Percentiles rank a stretch among this genome's conserved stretches.
Conservation (phyloP, 2,329 filamentous ascomycete species). For the Chaetomiaceae sp. region DNA sequence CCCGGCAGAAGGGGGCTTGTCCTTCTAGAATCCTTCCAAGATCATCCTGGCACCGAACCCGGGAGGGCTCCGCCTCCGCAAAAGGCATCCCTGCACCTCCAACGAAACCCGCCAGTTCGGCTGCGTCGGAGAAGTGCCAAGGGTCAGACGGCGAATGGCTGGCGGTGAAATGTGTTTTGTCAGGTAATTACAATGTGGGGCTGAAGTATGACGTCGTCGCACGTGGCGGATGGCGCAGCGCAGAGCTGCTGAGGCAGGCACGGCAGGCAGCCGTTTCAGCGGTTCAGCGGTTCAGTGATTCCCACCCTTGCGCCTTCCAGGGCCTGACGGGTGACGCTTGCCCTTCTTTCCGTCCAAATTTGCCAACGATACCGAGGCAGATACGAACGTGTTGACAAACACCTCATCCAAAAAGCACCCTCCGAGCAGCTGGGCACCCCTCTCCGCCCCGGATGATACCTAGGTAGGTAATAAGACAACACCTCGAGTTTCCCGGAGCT, state of each 20-base stretch:
- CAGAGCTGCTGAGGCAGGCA: too few relatives aligned
- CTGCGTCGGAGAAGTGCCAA: slow-evolving; percentile 14
- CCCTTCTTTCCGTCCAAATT: too few relatives aligned
- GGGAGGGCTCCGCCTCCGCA: slow-evolving; percentile 15
- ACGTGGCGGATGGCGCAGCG: slow-evolving; percentile 1
- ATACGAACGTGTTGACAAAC: too few relatives aligned
- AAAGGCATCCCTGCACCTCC: slow-evolving; percentile 3
- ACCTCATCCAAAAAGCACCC: too few relatives aligned
- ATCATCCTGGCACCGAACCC: background rate
- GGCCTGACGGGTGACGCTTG: too few relatives aligned
- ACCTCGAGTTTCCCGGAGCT: background rate
- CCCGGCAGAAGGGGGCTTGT: too few relatives aligned
- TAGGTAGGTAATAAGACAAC: slow-evolving; percentile 5
- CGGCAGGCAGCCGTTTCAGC: too few relatives aligned
- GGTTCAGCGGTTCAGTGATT: too few relatives aligned
- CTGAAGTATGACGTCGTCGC: slow-evolving; percentile 13
- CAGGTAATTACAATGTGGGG: slow-evolving; percentile 4
- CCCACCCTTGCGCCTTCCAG: too few relatives aligned
- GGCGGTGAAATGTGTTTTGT: too few relatives aligned
- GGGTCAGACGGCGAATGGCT: too few relatives aligned
- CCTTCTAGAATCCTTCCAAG: slow-evolving; percentile 21
- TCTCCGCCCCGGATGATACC: background rate
- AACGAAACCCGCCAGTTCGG: slow-evolving; percentile 14
- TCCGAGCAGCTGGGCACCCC: background rate
- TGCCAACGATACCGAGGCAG: too few relatives aligned